Evolutionary conservation across 495 filamentous ascomycete species (phyloP).

Genomic region (Diplogelasinospora grovesii): DNA sequence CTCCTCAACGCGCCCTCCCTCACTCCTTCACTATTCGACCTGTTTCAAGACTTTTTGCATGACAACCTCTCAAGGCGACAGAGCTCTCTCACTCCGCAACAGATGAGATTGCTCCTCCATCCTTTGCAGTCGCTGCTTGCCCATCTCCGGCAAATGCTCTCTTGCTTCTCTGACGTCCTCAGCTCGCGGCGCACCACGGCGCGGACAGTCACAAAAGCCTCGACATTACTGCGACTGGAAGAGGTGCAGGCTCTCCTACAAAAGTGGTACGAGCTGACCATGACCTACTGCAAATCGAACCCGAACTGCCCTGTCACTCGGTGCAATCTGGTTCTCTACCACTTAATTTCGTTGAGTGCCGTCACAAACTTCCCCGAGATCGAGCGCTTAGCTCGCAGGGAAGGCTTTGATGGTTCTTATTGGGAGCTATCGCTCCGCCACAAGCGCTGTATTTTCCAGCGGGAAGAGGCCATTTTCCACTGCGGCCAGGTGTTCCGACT

Average conservation of each 20-base stretch:
- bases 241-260: constrained; percentile 50
- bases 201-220: constrained; percentile 39
- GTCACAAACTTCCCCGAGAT: constrained; percentile 53
- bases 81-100: constrained; percentile 35
- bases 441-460: constrained; percentile 47
- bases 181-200: constrained; percentile 24
- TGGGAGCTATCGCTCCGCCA: constrained; percentile 41
- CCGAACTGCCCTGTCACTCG: constrained; percentile 33
- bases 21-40: constrained; percentile 46
- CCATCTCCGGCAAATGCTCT: constrained; percentile 42
- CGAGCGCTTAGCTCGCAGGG: constrained; percentile 50
- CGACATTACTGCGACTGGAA: constrained; percentile 44
- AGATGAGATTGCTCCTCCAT: constrained; percentile 46
- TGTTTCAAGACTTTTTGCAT: constrained; percentile 50
- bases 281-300: constrained; percentile 25
- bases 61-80: constrained; percentile 32
- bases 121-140: constrained; percentile 45
- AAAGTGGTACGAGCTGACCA: constrained; percentile 51
- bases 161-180: constrained; percentile 35
- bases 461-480: constrained; percentile 52
- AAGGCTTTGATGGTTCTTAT: constrained; percentile 41
- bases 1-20: constrained; percentile 32
- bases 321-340: constrained; percentile 56
- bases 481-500: constrained; percentile 53
- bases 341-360: constrained; percentile 55